A percentile compares a stretch with the other conserved stretches of the same genome.
Conservation (phyloP, 73 alveolate genomes). For the Strombidium stylifer region DNA sequence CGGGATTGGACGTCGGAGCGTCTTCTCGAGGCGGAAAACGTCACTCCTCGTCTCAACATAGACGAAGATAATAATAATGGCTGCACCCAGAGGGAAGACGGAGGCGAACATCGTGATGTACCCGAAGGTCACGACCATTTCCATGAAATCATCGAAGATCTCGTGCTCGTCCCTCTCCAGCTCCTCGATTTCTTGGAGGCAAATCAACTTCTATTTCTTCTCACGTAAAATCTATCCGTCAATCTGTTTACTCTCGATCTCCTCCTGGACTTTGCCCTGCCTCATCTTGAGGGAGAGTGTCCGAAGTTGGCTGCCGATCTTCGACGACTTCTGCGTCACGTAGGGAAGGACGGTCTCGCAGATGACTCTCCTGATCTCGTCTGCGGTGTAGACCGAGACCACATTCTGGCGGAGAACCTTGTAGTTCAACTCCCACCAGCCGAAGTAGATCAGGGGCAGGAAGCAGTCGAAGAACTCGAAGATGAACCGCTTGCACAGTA, state of each 20-base stretch:
- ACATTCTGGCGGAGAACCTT: slow-evolving; percentile 40
- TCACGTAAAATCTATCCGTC: too few species aligned
- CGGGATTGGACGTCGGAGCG: slow-evolving; percentile 40
- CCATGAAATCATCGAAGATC: slow-evolving; percentile 65
- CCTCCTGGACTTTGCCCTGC: too few species aligned
- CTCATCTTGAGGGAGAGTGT: too few species aligned
- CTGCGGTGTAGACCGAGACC: slow-evolving; percentile 45
- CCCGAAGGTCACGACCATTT: slow-evolving; percentile 72
- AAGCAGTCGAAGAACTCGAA: slow-evolving; percentile 57
- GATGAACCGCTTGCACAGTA: slow-evolving; percentile 49
- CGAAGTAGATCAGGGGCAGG: slow-evolving; percentile 64
- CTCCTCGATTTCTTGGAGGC: slow-evolving; percentile 42
- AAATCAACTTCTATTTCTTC: not conserved
- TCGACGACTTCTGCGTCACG: slow-evolving; percentile 18
- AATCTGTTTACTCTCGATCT: too few species aligned
- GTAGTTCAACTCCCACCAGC: slow-evolving; percentile 35
- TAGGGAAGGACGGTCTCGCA: slow-evolving; percentile 60
- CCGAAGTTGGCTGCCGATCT: slow-evolving; percentile 2
- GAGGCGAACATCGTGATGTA: slow-evolving; percentile 74
- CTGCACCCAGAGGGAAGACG: slow-evolving; percentile 77
- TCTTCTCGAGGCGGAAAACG: slow-evolving; percentile 57
- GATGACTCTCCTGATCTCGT: slow-evolving; percentile 62
- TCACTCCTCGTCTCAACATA: slow-evolving; percentile 64
- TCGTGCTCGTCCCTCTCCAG: slow-evolving; percentile 41
- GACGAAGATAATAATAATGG: slow-evolving; percentile 52